Evolutionary conservation across 2,329 filamentous ascomycete species (phyloP).

Genomic region (Xylariales sp.): DNA sequence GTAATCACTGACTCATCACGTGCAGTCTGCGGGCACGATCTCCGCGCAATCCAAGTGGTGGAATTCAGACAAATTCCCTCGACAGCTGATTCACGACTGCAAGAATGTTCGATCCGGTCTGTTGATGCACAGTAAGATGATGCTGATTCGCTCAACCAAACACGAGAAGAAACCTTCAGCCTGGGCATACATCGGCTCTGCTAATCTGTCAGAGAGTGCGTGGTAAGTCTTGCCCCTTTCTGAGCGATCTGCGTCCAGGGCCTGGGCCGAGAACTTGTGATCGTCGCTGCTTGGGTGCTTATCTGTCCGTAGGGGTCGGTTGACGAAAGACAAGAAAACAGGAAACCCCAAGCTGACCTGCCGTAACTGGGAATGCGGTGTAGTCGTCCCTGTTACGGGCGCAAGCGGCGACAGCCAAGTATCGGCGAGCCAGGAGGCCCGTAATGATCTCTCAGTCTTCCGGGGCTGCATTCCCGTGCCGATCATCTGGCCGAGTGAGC

Average conservation of each 20-base stretch:
- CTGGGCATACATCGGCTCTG: slow-evolving; percentile 86
- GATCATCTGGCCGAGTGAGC: slow-evolving; percentile 33
- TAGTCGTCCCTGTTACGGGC: slow-evolving; percentile 56
- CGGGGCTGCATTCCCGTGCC: slow-evolving; percentile 36
- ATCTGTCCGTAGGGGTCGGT: slow-evolving; percentile 70
- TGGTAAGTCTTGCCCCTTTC: slow-evolving; percentile 75
- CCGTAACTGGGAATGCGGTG: slow-evolving; percentile 94
- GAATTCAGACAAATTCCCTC: slow-evolving; percentile 64
- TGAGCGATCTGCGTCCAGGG: too few relatives aligned
- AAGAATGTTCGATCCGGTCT: slow-evolving; percentile 65
- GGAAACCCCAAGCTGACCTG: slow-evolving; percentile 72
- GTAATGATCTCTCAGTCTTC: slow-evolving; percentile 24
- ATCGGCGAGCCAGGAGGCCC: slow-evolving; percentile 10
- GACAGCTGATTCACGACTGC: slow-evolving; percentile 67
- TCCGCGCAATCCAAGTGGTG: slow-evolving; percentile 74
- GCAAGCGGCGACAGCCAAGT: slow-evolving; percentile 14
- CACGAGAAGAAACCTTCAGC: slow-evolving; percentile 31
- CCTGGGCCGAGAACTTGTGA: too few relatives aligned
- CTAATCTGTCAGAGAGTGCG: slow-evolving; percentile 88
- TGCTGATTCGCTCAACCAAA: slow-evolving; percentile 39
- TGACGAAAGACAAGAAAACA: slow-evolving; percentile 64
- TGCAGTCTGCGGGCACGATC: slow-evolving; percentile 72
- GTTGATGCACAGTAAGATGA: slow-evolving; percentile 83
- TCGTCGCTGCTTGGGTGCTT: too few relatives aligned
- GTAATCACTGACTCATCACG: slow-evolving; percentile 9